phyloP scores from a whole-genome alignment of 163 green algal genomes.

The Smithsoniella earleae region DNA sequence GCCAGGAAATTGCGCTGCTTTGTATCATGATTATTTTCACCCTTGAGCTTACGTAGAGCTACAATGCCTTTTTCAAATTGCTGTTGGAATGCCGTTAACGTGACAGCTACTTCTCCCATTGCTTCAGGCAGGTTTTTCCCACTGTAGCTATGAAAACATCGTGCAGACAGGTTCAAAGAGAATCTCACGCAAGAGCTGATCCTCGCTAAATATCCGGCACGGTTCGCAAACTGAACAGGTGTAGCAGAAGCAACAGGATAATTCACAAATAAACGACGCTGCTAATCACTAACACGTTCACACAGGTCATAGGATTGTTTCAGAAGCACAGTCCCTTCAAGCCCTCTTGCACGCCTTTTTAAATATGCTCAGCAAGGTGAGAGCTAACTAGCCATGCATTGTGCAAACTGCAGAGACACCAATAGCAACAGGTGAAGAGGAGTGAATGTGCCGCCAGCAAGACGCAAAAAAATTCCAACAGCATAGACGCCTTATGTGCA shows the following conservation, averaged over 20 bases:
- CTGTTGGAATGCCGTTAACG: neutral
- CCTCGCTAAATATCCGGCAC: neutral
- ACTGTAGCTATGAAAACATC: neutral
- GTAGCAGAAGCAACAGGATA: neutral
- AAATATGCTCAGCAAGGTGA: neutral
- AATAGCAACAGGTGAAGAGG: neutral
- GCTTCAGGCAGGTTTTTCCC: too few relatives aligned
- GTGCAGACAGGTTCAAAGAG: neutral
- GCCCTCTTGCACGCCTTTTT: too few relatives aligned
- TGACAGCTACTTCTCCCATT: conserved; percentile 19
- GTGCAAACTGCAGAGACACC: neutral
- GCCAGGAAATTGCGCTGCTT: neutral
- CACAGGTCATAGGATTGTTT: too few relatives aligned
- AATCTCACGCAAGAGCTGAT: neutral
- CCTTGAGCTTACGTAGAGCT: neutral
- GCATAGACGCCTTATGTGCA: too few relatives aligned
- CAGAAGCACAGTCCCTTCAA: too few relatives aligned
- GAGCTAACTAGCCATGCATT: neutral
- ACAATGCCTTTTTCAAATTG: neutral
- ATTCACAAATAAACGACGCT: neutral
- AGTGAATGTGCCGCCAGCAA: neutral
- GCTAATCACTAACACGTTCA: neutral
- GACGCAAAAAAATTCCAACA: neutral
- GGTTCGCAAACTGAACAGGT: neutral
- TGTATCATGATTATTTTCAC: neutral